A percentile compares a stretch with the other conserved stretches of the same genome.
Conservation (phyloP, 164 flowering plant species). For the Dillenia turbinata region DNA sequence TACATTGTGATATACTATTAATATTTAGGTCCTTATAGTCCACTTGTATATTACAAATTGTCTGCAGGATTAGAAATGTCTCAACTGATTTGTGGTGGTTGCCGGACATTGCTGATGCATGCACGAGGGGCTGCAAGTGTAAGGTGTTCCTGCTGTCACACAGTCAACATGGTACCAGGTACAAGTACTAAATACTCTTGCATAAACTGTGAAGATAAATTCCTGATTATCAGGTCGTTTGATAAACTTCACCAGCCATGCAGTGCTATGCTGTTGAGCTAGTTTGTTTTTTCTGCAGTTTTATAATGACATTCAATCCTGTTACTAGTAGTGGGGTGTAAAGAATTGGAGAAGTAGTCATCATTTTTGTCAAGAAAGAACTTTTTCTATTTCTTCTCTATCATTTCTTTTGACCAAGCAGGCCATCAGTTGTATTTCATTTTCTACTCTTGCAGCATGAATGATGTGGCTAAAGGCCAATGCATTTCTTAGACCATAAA, state of each 20-base stretch:
- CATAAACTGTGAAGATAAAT: neutral
- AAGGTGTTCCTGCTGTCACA: constrained; percentile 95
- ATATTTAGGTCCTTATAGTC: neutral
- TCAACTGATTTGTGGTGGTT: constrained; percentile 87
- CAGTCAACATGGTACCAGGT: constrained; percentile 76
- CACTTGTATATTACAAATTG: constrained; percentile 5
- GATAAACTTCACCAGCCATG: neutral
- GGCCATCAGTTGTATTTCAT: too few relatives aligned
- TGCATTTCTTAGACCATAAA: too few relatives aligned
- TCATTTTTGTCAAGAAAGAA: too few relatives aligned
- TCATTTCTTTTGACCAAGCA: too few relatives aligned
- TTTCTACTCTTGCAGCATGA: too few relatives aligned
- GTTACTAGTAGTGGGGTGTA: neutral
- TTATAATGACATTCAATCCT: neutral
- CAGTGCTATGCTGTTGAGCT: neutral
- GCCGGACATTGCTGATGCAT: constrained; percentile 86
- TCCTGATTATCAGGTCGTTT: neutral
- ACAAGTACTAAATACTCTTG: constrained; percentile 9
- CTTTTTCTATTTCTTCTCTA: too few relatives aligned
- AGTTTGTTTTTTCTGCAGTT: neutral
- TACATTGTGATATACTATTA: constrained; percentile 1
- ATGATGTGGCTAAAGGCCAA: too few relatives aligned
- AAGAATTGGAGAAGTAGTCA: neutral
- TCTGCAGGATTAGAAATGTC: constrained; percentile 78
- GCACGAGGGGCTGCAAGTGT: constrained; percentile 92